Evolutionary conservation across 768 basidiomycete species (phyloP), one percentile per base, ranked within the genome.

Genomic region (Macrocybe gigantea): DNA sequence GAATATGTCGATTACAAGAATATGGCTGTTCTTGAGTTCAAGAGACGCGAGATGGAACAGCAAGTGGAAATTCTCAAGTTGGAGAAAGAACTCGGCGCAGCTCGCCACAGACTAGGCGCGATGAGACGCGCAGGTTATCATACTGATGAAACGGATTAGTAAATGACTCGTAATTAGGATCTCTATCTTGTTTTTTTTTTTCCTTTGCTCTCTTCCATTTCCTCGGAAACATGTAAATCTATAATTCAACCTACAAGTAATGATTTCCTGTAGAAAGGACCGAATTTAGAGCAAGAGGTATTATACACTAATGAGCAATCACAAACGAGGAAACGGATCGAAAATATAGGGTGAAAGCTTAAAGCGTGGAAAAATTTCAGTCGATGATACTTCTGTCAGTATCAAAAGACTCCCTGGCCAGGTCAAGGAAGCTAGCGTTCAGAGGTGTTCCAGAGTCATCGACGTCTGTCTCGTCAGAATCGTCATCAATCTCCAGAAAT

Each of bases 21-120:
- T 53, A 94, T 98, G 91, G 89, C 91, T 3, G 83, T 75, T 38
- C 74, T 96, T 60, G 94, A 99, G 67, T 97, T 94, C 80, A 97
- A 97, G 77, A 88, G 82, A 60, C 78, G 85, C 42, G 95, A 98
- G 78, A 97, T 99, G 93, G 96, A 98, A 70, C 93, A 95, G 60
- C 94, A 97, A 67, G 96, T 98, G n/a, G 90, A 95, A 64, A 96
- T 99, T 56, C 72, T 99, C 56, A 93, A 86, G 62, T 67, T 97
- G 57, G 96, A 98, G 74, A 96, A 96, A 71, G 93, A 97, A 0
- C 72, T 99, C 34, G 88, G 88, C 14, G 93, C 83, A 39, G 88
- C 90, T 13, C 79, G 90, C 52, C 86, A 88, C 64, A 77, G 79
- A 53, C 67, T 93, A 48, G 90, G 90, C 30, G 81, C 80, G 13